phyloP scores from a whole-genome alignment of 2,329 filamentous ascomycete species.

The Tolypocladium tropicale region DNA sequence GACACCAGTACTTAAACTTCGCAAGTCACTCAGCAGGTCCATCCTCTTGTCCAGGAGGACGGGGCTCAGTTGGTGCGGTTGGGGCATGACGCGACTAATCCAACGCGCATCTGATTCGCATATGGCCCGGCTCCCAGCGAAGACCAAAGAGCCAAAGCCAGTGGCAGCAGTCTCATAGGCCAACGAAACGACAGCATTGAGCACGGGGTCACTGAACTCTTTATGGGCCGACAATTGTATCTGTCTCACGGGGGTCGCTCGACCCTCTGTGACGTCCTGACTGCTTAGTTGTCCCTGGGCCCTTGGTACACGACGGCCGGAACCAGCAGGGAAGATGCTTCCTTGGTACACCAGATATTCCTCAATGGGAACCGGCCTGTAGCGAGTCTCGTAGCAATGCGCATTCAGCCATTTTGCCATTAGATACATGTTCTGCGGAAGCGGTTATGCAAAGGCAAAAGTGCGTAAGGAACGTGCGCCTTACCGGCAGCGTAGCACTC shows the following conservation, averaged over 20 bases:
- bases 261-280: constrained; percentile 21
- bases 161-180: constrained; percentile 57
- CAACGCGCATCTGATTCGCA: constrained; percentile 60
- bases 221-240: constrained; percentile 48
- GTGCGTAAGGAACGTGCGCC: constrained; percentile 10
- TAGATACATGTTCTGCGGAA: constrained; percentile 53
- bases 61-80: constrained; percentile 31
- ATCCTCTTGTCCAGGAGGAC: constrained; percentile 45
- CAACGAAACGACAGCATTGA: constrained; percentile 62
- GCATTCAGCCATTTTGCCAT: constrained; percentile 61
- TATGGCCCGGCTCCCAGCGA: constrained; percentile 57
- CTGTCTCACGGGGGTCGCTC: constrained; percentile 28
- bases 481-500: constrained; percentile 67
- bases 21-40: constrained; percentile 56
- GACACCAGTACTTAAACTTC: constrained; percentile 54
- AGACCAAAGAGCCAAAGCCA: constrained; percentile 63
- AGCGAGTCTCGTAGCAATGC: constrained; percentile 62
- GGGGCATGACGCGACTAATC: constrained; percentile 57
- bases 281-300: constrained; percentile 41
- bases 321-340: constrained; percentile 50
- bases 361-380: constrained; percentile 64
- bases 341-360: constrained; percentile 66
- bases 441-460: background rate
- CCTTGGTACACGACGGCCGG: constrained; percentile 45
- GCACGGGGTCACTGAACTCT: constrained; percentile 53